These are phyloP conservation scores for Zopfia rhizophila DNA, from an alignment of 2,329 filamentous ascomycete genomes.

Conservation along the genomic window DNA sequence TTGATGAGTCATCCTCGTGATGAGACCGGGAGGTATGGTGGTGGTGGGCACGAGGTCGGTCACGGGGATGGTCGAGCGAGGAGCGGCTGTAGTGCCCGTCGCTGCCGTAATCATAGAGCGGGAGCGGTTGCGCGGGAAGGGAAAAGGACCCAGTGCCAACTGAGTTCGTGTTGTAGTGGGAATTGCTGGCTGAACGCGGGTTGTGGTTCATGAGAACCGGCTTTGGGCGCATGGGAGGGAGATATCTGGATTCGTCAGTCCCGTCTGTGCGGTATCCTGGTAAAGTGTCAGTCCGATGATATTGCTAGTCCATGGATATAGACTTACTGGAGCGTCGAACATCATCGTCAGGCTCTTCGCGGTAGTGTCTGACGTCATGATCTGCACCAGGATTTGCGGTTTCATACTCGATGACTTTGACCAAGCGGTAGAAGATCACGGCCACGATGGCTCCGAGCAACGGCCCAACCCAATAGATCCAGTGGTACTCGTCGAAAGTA, in stretches of 20 bases:
- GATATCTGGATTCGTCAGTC: constrained; percentile 39
- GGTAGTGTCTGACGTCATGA: constrained; percentile 54
- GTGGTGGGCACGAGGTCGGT: constrained; percentile 35
- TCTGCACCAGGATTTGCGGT: constrained; percentile 61
- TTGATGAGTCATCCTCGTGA: constrained; percentile 10
- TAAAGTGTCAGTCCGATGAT: constrained; percentile 24
- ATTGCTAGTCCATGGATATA: background rate
- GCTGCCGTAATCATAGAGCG: constrained; percentile 31
- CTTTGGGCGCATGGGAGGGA: constrained; percentile 22
- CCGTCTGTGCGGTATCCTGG: constrained; percentile 39
- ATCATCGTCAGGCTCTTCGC: constrained; percentile 26
- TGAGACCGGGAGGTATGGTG: constrained; percentile 26
- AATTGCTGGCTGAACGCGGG: constrained; percentile 6
- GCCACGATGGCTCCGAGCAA: constrained; percentile 57
- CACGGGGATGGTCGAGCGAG: constrained; percentile 33
- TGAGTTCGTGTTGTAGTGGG: constrained; percentile 8
- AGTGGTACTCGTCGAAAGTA: constrained; percentile 58
- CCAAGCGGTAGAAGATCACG: constrained; percentile 60
- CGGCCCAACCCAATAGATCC: constrained; percentile 64
- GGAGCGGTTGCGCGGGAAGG: constrained; percentile 24
- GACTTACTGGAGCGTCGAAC: constrained; percentile 23
- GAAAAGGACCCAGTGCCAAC: constrained; percentile 8
- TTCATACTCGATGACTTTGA: constrained; percentile 62
- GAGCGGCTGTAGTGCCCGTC: constrained; percentile 40
- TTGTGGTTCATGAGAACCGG: constrained; percentile 7